Conservation (phyloP, 139 green algal genomes). For the Volvox reticuliferus region DNA sequence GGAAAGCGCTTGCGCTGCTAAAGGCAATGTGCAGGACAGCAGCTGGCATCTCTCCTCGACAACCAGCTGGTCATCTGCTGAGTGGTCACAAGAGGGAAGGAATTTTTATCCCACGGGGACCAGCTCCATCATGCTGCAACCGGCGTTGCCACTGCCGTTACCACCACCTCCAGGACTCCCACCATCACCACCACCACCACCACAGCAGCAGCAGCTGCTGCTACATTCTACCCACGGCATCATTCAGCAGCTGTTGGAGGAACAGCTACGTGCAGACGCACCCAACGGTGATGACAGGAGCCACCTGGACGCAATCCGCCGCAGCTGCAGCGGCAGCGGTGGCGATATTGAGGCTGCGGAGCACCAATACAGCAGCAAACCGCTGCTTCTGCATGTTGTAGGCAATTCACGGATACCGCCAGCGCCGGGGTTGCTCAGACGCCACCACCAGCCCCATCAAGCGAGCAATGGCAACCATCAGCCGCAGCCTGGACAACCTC, state of each 20-base stretch:
- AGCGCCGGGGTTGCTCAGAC: not conserved
- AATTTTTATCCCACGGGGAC: no score
- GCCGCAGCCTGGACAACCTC: no score
- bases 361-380: not conserved
- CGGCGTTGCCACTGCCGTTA: no score
- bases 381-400: not conserved
- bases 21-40: not conserved
- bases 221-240: not conserved
- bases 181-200: not conserved
- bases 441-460: not conserved
- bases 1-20: no score
- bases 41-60: not conserved
- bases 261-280: no score
- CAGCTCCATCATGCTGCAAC: no score
- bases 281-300: not conserved
- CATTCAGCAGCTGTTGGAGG: no score
- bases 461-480: no score
- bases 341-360: not conserved
- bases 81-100: not conserved
- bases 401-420: not conserved
- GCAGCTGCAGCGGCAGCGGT: not conserved
- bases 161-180: no score
- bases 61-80: not conserved
- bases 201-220: conserved; percentile 8
- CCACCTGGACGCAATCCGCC: not conserved